Conservation (phyloP, 805 yeast species). For the Lipomyces lipofer region DNA sequence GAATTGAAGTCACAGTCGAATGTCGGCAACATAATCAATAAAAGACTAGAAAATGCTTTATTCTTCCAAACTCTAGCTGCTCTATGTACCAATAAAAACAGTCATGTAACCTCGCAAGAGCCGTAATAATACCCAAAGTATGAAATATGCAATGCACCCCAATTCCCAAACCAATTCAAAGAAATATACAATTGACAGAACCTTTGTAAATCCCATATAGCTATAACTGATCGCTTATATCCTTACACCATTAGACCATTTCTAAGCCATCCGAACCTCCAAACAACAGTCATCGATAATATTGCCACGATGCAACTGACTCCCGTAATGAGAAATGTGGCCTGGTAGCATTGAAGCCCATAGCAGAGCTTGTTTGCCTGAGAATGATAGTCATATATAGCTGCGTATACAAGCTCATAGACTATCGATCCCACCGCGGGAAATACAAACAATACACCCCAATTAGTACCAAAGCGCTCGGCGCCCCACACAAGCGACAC, state of each 20-base stretch:
- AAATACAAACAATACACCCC: slow-evolving; percentile 87
- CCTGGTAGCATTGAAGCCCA: slow-evolving; percentile 33
- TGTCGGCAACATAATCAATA: too few species aligned
- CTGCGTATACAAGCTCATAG: slow-evolving; percentile 71
- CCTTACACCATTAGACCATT: slow-evolving; percentile 19
- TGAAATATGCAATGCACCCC: too few species aligned
- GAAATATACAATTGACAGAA: too few species aligned
- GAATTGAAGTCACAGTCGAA: too few species aligned
- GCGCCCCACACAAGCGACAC: slow-evolving; percentile 85
- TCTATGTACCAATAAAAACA: too few species aligned
- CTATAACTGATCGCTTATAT: neutral
- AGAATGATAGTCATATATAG: slow-evolving; percentile 53
- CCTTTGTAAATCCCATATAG: neutral
- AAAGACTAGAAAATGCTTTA: too few species aligned
- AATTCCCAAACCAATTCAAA: neutral
- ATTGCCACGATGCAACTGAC: slow-evolving; percentile 33
- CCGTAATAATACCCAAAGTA: too few species aligned
- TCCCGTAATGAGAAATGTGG: slow-evolving; percentile 37
- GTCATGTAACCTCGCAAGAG: too few species aligned
- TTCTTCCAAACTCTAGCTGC: too few species aligned
- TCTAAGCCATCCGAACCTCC: slow-evolving; percentile 22
- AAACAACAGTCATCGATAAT: slow-evolving; percentile 13
- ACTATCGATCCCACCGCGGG: slow-evolving; percentile 79
- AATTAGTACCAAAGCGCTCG: slow-evolving; percentile 84
- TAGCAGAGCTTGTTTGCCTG: slow-evolving; percentile 23